A percentile compares a stretch with the other conserved stretches of the same genome.
phyloP scores from a whole-genome alignment of 148 eudicot genomes.

The Chenopodium suecicum region DNA sequence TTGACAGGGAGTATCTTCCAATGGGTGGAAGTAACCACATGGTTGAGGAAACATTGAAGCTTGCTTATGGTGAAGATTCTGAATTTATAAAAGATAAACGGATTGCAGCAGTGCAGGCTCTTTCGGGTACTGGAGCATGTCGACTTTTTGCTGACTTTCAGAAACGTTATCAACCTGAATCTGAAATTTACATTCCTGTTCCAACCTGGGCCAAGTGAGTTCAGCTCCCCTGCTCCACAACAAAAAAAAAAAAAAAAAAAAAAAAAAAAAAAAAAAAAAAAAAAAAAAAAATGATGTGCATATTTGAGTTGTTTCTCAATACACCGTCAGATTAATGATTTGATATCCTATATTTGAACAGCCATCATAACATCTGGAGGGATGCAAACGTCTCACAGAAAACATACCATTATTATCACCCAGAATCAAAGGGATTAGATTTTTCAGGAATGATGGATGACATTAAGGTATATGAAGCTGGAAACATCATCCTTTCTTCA shows the following conservation, averaged over 20 bases:
- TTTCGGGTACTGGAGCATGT: conserved; percentile 99
- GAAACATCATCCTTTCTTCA: not conserved
- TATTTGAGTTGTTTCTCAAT: not conserved
- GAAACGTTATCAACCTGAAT: conserved; percentile 86
- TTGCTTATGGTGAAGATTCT: conserved; percentile 91
- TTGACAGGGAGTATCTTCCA: conserved; percentile 92
- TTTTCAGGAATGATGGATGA: conserved; percentile 80
- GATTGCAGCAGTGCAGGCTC: conserved; percentile 95
- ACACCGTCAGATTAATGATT: not conserved
- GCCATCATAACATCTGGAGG: conserved; percentile 99
- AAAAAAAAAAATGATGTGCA: not conserved
- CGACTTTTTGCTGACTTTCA: conserved; percentile 97
- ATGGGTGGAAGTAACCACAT: conserved; percentile 94
- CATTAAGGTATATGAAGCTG: conserved; percentile 56
- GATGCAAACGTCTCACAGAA: conserved; percentile 78
- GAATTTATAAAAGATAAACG: conserved; percentile 78
- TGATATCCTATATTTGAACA: conserved; percentile 28
- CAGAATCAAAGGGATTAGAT: conserved; percentile 81
- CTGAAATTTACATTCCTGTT: conserved; percentile 84
- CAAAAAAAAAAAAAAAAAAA: too few relatives aligned
- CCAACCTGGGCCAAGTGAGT: conserved; percentile 99
- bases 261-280: too few relatives aligned
- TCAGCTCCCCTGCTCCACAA: not conserved
- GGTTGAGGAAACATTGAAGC: conserved; percentile 88
- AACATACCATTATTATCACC: conserved; percentile 81